Conservation (phyloP, 176 grass and related monocot species). For the Dactylis glomerata region DNA sequence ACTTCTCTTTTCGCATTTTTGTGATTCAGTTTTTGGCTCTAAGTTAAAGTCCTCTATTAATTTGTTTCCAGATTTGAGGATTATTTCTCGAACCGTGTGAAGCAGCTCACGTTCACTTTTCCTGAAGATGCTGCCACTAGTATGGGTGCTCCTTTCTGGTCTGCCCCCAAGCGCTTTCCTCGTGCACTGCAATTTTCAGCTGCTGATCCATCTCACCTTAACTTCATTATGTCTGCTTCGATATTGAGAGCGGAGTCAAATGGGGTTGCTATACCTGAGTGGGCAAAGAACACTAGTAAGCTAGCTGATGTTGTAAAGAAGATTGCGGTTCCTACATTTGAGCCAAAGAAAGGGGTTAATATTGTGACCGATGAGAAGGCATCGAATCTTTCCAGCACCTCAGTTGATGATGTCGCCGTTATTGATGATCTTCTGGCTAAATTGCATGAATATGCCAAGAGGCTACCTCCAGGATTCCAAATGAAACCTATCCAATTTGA, state of each 20-base stretch:
- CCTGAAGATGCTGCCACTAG: slow-evolving; percentile 76
- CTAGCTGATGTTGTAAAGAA: slow-evolving; percentile 52
- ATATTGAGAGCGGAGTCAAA: slow-evolving; percentile 77
- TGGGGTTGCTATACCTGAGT: slow-evolving; percentile 63
- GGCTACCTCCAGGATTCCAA: slow-evolving; percentile 49
- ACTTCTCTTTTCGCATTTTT: not conserved
- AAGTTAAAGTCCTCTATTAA: not conserved
- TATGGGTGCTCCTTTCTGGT: slow-evolving; percentile 70
- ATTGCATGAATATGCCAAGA: slow-evolving; percentile 60
- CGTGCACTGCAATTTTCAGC: slow-evolving; percentile 58
- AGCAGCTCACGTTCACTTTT: slow-evolving; percentile 86
- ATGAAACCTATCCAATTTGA: slow-evolving; percentile 81
- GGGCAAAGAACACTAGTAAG: slow-evolving; percentile 50
- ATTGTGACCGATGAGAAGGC: slow-evolving; percentile 77
- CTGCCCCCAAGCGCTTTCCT: slow-evolving; percentile 76
- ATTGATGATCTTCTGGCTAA: slow-evolving; percentile 66
- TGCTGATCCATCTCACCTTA: slow-evolving; percentile 46
- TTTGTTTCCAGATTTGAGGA: slow-evolving; percentile 65
- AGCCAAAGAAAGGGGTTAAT: slow-evolving; percentile 61
- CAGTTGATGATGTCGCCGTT: slow-evolving; percentile 60
- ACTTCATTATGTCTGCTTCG: slow-evolving; percentile 67
- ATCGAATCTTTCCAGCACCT: slow-evolving; percentile 49
- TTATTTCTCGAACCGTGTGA: slow-evolving; percentile 79
- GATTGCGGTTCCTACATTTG: slow-evolving; percentile 53
- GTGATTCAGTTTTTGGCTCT: not conserved